Conservation (phyloP, 495 filamentous ascomycete genomes). For the Umbilicaria muhlenbergii region DNA sequence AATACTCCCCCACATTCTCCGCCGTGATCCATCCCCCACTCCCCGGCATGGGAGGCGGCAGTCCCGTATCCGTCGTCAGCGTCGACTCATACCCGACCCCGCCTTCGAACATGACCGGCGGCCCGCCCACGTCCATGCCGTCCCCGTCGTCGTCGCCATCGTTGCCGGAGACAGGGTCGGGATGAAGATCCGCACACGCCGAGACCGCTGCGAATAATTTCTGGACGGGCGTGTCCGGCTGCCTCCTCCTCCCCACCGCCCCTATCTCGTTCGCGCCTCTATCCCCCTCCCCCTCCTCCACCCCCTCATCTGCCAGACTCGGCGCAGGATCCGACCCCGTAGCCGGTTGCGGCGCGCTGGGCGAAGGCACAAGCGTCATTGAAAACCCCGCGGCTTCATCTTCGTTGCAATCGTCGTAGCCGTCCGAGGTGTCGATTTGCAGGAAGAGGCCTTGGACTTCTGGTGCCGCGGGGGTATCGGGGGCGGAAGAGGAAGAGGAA, state of each 20-base stretch:
- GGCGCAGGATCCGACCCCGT: conserved; percentile 3
- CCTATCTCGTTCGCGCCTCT: neutral
- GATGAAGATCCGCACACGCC: conserved; percentile 77
- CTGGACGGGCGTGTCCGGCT: conserved; percentile 20
- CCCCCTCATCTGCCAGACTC: neutral
- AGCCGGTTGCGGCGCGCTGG: conserved; percentile 14
- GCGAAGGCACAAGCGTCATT: conserved; percentile 52
- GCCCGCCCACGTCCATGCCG: conserved; percentile 18
- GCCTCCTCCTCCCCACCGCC: neutral
- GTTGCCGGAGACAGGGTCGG: conserved; percentile 46
- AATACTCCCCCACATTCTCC: conserved; percentile 77
- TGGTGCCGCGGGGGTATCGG: conserved; percentile 32
- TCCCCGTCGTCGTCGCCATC: conserved; percentile 35
- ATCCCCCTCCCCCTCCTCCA: neutral
- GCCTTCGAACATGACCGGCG: conserved; percentile 39
- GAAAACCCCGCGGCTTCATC: conserved; percentile 61
- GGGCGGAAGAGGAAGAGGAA: conserved; percentile 14
- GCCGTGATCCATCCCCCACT: conserved; percentile 93
- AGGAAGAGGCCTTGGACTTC: conserved; percentile 4
- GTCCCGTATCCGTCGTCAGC: conserved; percentile 11
- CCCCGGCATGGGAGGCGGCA: conserved; percentile 67
- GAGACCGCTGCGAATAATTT: conserved; percentile 65
- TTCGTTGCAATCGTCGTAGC: conserved; percentile 36
- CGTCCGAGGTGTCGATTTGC: conserved; percentile 30
- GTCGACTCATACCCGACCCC: conserved; percentile 22